A percentile compares a stretch with the other conserved stretches of the same genome.
Conservation (phyloP, 345 rosid genomes). For the Dipteronia dyeriana region DNA sequence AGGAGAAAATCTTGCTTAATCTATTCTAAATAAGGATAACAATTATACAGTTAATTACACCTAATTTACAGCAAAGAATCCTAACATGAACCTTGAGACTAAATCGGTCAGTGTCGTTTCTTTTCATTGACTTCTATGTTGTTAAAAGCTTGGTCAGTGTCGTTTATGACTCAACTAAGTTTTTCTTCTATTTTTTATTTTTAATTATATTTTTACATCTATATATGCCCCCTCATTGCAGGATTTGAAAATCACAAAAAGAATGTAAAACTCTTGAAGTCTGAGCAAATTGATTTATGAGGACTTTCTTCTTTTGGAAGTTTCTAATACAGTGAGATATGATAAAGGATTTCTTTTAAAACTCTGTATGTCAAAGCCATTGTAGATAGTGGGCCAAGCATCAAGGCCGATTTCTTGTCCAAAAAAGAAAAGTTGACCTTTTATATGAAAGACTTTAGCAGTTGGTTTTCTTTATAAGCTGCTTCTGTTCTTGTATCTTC, state of each 20-base stretch:
- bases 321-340: not conserved
- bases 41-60: too few species aligned
- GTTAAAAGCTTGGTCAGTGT: not conserved
- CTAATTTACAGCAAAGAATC: too few species aligned
- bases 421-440: not conserved
- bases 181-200: not conserved
- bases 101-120: too few species aligned
- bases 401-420: not conserved
- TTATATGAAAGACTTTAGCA: not conserved
- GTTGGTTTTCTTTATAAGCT: not conserved
- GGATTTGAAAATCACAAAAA: not conserved
- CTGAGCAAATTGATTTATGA: not conserved
- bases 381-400: not conserved
- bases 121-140: not conserved
- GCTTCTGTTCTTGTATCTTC: not conserved
- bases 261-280: not conserved
- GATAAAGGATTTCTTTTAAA: not conserved
- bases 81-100: too few species aligned
- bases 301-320: not conserved
- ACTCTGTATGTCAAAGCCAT: not conserved
- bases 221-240: not conserved
- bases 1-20: too few species aligned
- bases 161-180: not conserved
- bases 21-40: too few species aligned
- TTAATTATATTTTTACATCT: not conserved